These are phyloP conservation scores for Annulohypoxylon moriforme DNA, from an alignment of 495 filamentous ascomycete species.

Conservation along the genomic window DNA sequence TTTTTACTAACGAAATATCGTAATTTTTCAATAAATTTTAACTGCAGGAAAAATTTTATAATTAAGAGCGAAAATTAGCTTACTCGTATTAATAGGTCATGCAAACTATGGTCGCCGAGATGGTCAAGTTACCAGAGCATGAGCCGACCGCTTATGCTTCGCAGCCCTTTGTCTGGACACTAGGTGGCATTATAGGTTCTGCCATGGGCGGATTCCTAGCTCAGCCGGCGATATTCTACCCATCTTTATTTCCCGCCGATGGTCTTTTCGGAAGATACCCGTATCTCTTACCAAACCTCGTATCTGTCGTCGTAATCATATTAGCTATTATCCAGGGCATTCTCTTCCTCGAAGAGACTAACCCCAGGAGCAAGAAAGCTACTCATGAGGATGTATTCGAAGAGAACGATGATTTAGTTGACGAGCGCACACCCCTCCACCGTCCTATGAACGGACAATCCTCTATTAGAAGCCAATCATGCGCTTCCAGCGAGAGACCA, in stretches of 20 bases:
- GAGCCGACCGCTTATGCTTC: conserved; percentile 86
- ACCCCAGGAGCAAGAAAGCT: conserved; percentile 55
- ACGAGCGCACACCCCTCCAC: conserved; percentile 46
- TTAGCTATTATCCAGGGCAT: conserved; percentile 79
- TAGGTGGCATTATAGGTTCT: conserved; percentile 84
- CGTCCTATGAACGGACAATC: conserved; percentile 1
- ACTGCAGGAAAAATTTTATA: neutral
- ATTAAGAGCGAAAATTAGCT: neutral
- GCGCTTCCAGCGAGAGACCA: conserved; percentile 30
- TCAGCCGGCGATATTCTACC: conserved; percentile 79
- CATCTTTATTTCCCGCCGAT: conserved; percentile 71
- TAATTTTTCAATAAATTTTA: neutral
- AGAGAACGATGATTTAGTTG: conserved; percentile 29
- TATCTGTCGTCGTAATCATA: conserved; percentile 77
- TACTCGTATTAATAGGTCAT: conserved; percentile 62
- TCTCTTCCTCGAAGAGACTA: conserved; percentile 89
- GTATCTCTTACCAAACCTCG: conserved; percentile 86
- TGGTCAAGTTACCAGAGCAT: conserved; percentile 85
- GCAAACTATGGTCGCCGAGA: conserved; percentile 89
- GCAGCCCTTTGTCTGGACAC: conserved; percentile 92
- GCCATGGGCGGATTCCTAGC: conserved; percentile 84
- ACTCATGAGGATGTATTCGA: conserved; percentile 23
- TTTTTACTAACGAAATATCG: too few species aligned
- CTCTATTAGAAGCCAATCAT: conserved; percentile 22
- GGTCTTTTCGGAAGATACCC: conserved; percentile 81